Evolutionary conservation across 1,139 yeast species (phyloP).

Genomic region (Geotrichum klebahnii): DNA sequence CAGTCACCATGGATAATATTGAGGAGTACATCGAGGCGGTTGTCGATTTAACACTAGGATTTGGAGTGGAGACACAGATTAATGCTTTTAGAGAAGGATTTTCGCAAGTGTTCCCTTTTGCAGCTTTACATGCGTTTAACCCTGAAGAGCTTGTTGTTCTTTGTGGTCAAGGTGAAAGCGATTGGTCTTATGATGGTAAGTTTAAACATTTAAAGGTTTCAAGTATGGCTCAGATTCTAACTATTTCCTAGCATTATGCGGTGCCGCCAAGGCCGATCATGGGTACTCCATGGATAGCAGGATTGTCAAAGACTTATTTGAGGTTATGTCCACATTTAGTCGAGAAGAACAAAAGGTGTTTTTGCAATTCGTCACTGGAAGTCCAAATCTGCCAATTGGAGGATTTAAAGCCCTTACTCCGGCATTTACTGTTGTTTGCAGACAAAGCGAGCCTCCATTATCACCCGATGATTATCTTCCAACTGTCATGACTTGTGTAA

Average conservation of each 20-base stretch:
- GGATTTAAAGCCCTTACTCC: constrained; percentile 86
- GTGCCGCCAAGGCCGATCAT: constrained; percentile 78
- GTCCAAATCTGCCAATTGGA: constrained; percentile 90
- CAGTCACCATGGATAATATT: constrained; percentile 54
- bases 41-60: constrained; percentile 56
- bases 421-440: constrained; percentile 79
- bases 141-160: constrained; percentile 67
- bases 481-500: constrained; percentile 98
- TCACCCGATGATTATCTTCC: constrained; percentile 83
- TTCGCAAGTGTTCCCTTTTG: constrained; percentile 75
- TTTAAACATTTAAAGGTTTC: no score
- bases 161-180: constrained; percentile 76
- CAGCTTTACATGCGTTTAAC: constrained; percentile 65
- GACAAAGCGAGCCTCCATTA: constrained; percentile 56
- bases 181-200: constrained; percentile 58
- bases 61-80: constrained; percentile 64
- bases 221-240: no score
- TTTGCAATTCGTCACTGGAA: constrained; percentile 85
- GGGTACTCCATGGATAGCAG: constrained; percentile 75
- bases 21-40: constrained; percentile 56
- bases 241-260: constrained; percentile 43
- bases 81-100: constrained; percentile 76
- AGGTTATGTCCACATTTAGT: constrained; percentile 55
- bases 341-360: constrained; percentile 61
- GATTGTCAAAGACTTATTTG: constrained; percentile 57